Evolutionary conservation across 306 rosid genomes (phyloP).

Genomic region (Cajanus cajan): DNA sequence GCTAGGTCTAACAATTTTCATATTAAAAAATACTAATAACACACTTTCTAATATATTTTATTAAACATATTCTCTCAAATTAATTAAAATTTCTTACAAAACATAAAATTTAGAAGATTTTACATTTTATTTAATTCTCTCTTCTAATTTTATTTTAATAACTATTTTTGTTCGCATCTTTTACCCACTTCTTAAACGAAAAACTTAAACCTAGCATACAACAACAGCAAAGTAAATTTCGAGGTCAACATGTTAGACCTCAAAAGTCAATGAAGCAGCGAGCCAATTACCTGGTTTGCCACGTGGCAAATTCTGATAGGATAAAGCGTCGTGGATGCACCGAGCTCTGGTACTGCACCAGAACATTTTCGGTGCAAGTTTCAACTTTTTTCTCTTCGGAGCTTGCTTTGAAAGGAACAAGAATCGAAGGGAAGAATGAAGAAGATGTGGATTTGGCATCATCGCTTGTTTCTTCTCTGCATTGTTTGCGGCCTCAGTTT

Average conservation of each 20-base stretch:
- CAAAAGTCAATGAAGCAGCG: constrained; percentile 4
- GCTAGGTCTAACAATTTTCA: too few species aligned
- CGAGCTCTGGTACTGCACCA: background rate
- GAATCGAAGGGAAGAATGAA: constrained; percentile 19
- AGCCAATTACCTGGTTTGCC: background rate
- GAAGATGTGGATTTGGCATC: constrained; percentile 24
- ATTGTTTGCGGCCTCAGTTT: constrained; percentile 25
- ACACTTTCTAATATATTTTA: too few species aligned
- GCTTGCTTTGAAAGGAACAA: background rate
- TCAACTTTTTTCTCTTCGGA: constrained; percentile 2
- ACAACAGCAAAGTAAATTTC: too few species aligned
- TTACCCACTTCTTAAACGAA: too few species aligned
- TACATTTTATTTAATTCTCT: too few species aligned
- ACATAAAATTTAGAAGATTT: too few species aligned
- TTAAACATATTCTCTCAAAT: too few species aligned
- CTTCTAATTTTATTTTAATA: too few species aligned
- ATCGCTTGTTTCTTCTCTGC: constrained; percentile 39
- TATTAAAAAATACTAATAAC: too few species aligned
- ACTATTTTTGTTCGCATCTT: too few species aligned
- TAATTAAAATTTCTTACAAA: too few species aligned
- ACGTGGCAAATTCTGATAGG: constrained; percentile 39
- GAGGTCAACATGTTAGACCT: background rate
- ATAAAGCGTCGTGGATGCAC: constrained; percentile 25
- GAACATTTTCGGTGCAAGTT: constrained; percentile 19
- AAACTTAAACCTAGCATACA: too few species aligned